phyloP scores from a whole-genome alignment of 495 filamentous ascomycete genomes.

The Penicillium ucsense region DNA sequence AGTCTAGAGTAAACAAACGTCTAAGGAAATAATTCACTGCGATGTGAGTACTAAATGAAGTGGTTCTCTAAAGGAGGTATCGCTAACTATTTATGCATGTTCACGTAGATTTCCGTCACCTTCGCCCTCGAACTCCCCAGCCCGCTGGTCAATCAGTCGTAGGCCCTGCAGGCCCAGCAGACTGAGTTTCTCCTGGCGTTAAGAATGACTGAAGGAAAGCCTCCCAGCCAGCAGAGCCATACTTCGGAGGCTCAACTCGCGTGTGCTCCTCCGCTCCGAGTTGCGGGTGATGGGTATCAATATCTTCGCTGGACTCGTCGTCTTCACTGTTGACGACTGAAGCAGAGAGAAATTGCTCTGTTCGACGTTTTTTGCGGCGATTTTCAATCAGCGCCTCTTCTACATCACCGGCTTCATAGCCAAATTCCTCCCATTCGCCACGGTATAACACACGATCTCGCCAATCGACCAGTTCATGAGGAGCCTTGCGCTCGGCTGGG shows the following conservation, averaged over 20 bases:
- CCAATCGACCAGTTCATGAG: conserved; percentile 34
- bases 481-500: conserved; percentile 17
- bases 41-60: too few species aligned
- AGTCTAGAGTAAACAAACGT: too few species aligned
- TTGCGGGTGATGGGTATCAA: not conserved
- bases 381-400: conserved; percentile 25
- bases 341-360: conserved; percentile 5
- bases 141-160: not conserved
- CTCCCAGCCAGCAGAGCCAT: not conserved
- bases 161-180: not conserved
- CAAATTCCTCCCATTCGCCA: conserved; percentile 43
- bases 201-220: conserved; percentile 1
- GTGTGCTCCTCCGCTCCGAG: conserved; percentile 1
- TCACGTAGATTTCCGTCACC: too few species aligned
- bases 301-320: not conserved
- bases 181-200: not conserved
- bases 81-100: too few species aligned
- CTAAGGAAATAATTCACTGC: too few species aligned
- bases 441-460: conserved; percentile 32
- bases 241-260: conserved; percentile 2
- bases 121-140: too few species aligned
- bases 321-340: not conserved
- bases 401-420: conserved; percentile 19
- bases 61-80: too few species aligned
- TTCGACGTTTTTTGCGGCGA: conserved; percentile 22